Evolutionary conservation across 2,329 filamentous ascomycete genomes (phyloP), one percentile per base, ranked within the genome.

Genomic region (Xylaria sp.): DNA sequence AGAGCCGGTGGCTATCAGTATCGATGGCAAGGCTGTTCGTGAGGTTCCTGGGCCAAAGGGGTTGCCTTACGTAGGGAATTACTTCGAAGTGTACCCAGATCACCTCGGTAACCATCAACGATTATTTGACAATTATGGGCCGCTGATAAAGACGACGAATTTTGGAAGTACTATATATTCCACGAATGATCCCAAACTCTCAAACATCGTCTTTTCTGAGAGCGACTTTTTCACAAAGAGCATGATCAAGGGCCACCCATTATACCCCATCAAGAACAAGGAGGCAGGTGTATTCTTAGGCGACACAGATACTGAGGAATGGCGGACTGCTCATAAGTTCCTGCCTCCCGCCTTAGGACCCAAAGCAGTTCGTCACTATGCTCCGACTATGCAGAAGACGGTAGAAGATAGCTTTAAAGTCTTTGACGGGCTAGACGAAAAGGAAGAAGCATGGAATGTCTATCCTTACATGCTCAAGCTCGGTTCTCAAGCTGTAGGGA

Each of bases 351-450:
- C 86, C 0, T 79, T 90, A 12, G 84, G 84, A 0, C 88, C 88
- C 39, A 89, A 88, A 74, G 88, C 88, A 0, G 87, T 90, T 4
- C 81, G 85, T 0, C 88, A 90, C 72, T 90, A 90, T 69, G 83
- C 86, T 0, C 87, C 88, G 0, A 83, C 82, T 0, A 90, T 91
- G 86, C 86, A 89, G 70, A 76, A 81, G 56, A 85, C 84, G 0
- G 82, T 87, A 1, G 83, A 88, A 71, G 79, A 84, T 20, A 77
- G 85, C 0, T 89, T 85, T 74, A 80, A 79, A 6, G 82, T 85
- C 1, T 85, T 86, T 39, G 84, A 86, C 67, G 80, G 83, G 58
- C 79, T 90, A 0, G 87, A 88, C 69, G 76, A 83, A 39, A 76
- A 81, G 0, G 82, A 78, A 4, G 81, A 84, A 69, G 80, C 83